Base-by-base conservation (phyloP, 31 red algal species). In the Asparagopsis taxiformis region DNA sequence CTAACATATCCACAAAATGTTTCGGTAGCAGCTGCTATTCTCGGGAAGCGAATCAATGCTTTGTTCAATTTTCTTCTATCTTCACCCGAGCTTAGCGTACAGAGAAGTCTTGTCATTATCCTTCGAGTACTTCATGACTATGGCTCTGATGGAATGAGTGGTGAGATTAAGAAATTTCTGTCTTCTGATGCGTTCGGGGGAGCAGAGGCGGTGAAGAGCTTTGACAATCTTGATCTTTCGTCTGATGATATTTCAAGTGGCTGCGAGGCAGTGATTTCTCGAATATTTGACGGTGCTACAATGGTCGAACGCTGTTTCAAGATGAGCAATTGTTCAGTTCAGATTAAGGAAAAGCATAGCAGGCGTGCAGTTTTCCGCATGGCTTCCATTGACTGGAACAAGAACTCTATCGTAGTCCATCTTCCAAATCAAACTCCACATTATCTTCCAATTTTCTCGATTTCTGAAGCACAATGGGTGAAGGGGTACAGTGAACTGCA, bases 41-140 rank as follows among this genome's bases (percentile, higher is more conserved):
- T 65, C 8, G 54, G 9, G 29, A 53, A 51, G 65, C 62, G 65
- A 48, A 41, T 68, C 20, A 5, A 59, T 10, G 53, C 31, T 32
- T 26, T 70, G 35, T 51, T 80, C 53, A 62, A 80, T 26, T 39
- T 67, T 25, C 55, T 80, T 28, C 59, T 38, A 48, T 39, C 43
- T 2, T 48, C 63, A 3, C 65, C 77, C 0, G 77, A 80, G 35
- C 63, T 80, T 15, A 80, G 77, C 55, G 61, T 80, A 11, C 77
- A 80, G 55, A 67, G 77, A 58, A 80, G 77, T 68, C 62, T 80
- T 52, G 60, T 51, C 30, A 1, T 80, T 48, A 61, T 59, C 1
- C 43, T 80, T 20, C 49, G 65, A 33, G 50, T 37, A 2, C 53
- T 80, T 21, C 61, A 70, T 70, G 64, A 68, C 26, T 41, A 31